Base-by-base conservation (phyloP, 1,284 basidiomycete species). In the Pseudozyma sp. region DNA sequence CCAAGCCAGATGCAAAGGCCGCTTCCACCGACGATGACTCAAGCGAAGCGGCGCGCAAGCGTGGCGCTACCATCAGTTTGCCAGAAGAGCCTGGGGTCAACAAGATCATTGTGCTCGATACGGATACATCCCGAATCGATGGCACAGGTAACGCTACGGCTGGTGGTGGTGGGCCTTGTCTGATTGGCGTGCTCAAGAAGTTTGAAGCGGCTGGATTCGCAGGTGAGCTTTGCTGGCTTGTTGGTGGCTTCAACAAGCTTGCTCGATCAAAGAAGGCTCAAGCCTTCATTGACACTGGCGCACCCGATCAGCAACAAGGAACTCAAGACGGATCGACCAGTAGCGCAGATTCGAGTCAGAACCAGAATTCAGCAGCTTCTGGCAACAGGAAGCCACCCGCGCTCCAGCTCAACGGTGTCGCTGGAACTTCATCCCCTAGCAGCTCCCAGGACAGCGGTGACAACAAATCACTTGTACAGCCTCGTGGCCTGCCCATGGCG, bases 131-230 rank as follows among this genome's bases (percentile, higher is more conserved):
- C 10, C 69, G 69, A 40, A 57, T 77, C 19, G 76, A 72, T 35
- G 79, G 72, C 31, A 54, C 71, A n/a, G 83, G 81, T 21, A 77
- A 78, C 14, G 73, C 80, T 5, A 76, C 72, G 6, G 73, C 77
- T 4, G 83, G 83, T 16, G 81, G 80, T 18, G 82, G 82, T 40
- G 80, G 75, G 10, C 71, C 83, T 7, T 83, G 82, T 42, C 61
- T 85, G 14, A 61, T 78, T 12, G 82, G 83, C 18, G 48, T 85
- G 35, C 78, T 85, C 47, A 77, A 77, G 52, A 85, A 85, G 55
- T 85, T 85, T 43, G 75, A 79, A 25, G 67, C 65, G 1, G 82
- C 80, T 11, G 79, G 78, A 1, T 85, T 75, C 49, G 66, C 65
- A 0, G 84, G 82, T 31, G 70, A 78, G 45, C 70, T 85, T 11